A percentile compares a stretch with the other conserved stretches of the same genome.
These are phyloP conservation scores for Lodderomyces theae DNA, from an alignment of 1,139 yeast genomes.

Conservation along the genomic window DNA sequence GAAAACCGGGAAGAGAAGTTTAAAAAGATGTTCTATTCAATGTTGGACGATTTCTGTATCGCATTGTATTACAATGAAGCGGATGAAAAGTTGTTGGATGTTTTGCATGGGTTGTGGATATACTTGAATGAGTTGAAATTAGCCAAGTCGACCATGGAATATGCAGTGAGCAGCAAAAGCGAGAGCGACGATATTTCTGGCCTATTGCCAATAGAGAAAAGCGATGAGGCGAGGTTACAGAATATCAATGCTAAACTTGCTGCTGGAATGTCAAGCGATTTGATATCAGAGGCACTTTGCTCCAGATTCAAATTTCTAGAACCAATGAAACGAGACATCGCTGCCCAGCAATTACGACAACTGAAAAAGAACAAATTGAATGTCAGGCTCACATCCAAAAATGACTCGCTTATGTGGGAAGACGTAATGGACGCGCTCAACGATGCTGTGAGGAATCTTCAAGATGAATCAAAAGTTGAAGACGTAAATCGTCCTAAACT, in stretches of 20 bases:
- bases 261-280: background rate
- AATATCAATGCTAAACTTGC: background rate
- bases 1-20: conserved; percentile 12
- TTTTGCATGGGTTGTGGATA: conserved; percentile 48
- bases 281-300: background rate
- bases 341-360: conserved; percentile 18
- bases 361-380: conserved; percentile 9
- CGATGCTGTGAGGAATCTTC: conserved; percentile 25
- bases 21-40: conserved; percentile 35
- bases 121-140: conserved; percentile 50
- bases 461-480: conserved; percentile 32
- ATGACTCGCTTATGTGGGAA: conserved; percentile 21
- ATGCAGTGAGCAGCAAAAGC: conserved; percentile 46
- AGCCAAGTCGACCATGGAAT: conserved; percentile 64
- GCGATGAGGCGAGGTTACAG: background rate
- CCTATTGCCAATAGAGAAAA: conserved; percentile 26
- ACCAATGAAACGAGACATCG: conserved; percentile 29
- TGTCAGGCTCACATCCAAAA: background rate
- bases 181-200: conserved; percentile 49
- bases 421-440: conserved; percentile 28
- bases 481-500: conserved; percentile 34
- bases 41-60: conserved; percentile 55
- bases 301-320: conserved; percentile 17
- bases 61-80: conserved; percentile 64
- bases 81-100: conserved; percentile 50